A percentile compares a stretch with the other conserved stretches of the same genome.
phyloP scores from a whole-genome alignment of 2,329 filamentous ascomycete genomes.

The Penicillium olsonii region DNA sequence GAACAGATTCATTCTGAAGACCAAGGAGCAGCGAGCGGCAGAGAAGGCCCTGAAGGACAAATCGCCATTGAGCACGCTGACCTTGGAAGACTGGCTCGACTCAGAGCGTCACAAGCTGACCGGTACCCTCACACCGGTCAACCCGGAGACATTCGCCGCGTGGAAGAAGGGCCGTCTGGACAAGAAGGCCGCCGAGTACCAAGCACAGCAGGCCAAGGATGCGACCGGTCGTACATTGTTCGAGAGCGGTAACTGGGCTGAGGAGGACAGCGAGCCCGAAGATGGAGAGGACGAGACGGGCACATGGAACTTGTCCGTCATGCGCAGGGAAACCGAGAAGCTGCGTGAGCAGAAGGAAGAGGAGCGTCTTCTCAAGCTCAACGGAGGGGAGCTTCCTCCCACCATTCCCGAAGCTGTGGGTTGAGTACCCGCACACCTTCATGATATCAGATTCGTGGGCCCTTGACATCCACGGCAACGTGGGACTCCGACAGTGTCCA shows the following conservation, averaged over 20 bases:
- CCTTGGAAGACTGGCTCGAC: conserved; percentile 95
- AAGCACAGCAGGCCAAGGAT: conserved; percentile 88
- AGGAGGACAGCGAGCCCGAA: conserved; percentile 61
- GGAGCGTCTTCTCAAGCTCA: conserved; percentile 56
- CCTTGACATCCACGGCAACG: conserved; percentile 22
- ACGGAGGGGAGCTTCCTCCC: conserved; percentile 27
- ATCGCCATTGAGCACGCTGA: conserved; percentile 89
- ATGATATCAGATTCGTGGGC: conserved; percentile 30
- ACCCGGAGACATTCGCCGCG: conserved; percentile 85
- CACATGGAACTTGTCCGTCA: conserved; percentile 76
- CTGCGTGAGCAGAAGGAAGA: conserved; percentile 75
- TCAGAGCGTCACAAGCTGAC: conserved; percentile 94
- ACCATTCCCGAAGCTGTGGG: conserved; percentile 27
- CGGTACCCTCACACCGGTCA: conserved; percentile 89
- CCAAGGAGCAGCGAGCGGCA: conserved; percentile 90
- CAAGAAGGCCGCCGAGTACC: conserved; percentile 94
- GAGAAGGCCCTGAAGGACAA: conserved; percentile 97
- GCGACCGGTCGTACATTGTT: conserved; percentile 94
- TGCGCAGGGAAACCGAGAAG: conserved; percentile 82
- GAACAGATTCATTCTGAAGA: conserved; percentile 87
- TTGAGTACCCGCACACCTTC: conserved; percentile 25
- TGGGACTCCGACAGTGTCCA: conserved; percentile 6
- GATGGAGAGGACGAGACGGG: conserved; percentile 55
- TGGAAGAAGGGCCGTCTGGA: conserved; percentile 95
- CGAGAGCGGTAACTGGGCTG: conserved; percentile 91